phyloP scores from a whole-genome alignment of 2,329 filamentous ascomycete species.

The Colletotrichum karsti region DNA sequence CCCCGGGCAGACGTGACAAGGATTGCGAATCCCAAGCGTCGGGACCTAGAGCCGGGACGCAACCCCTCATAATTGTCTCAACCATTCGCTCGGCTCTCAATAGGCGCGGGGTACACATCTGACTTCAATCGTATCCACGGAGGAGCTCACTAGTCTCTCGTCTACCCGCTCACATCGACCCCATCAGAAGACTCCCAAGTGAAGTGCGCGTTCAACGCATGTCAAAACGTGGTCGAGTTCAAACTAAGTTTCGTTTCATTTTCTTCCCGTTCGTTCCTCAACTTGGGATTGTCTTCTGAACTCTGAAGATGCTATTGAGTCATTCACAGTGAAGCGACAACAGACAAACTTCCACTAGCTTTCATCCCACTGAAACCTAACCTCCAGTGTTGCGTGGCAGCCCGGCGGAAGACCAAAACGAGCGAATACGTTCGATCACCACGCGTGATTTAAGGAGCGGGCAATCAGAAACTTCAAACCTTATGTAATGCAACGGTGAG shows the following conservation, averaged over 20 bases:
- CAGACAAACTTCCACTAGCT: constrained; percentile 3
- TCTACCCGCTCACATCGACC: not conserved
- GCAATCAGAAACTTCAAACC: not conserved
- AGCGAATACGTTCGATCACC: not conserved
- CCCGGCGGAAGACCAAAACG: not conserved
- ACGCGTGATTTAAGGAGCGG: not conserved
- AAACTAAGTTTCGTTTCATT: not conserved
- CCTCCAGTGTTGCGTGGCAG: not conserved
- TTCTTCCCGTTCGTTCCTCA: not conserved
- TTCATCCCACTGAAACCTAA: not conserved
- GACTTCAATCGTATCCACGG: not conserved
- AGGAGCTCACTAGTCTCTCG: not conserved
- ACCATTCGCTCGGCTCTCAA: not conserved
- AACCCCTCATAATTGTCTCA: not conserved
- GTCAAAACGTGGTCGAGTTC: not conserved
- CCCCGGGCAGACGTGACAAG: not conserved
- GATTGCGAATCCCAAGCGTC: not conserved
- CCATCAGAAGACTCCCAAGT: not conserved
- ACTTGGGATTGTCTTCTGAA: not conserved
- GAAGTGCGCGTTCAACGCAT: not conserved
- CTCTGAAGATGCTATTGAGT: not conserved
- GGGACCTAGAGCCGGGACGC: not conserved
- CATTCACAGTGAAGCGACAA: not conserved
- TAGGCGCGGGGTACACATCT: no score
- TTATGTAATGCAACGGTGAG: not conserved